A percentile compares a stretch with the other conserved stretches of the same genome.
These are phyloP conservation scores for Canavalia ensiformis DNA, from an alignment of 306 rosid genomes.

Conservation along the genomic window DNA sequence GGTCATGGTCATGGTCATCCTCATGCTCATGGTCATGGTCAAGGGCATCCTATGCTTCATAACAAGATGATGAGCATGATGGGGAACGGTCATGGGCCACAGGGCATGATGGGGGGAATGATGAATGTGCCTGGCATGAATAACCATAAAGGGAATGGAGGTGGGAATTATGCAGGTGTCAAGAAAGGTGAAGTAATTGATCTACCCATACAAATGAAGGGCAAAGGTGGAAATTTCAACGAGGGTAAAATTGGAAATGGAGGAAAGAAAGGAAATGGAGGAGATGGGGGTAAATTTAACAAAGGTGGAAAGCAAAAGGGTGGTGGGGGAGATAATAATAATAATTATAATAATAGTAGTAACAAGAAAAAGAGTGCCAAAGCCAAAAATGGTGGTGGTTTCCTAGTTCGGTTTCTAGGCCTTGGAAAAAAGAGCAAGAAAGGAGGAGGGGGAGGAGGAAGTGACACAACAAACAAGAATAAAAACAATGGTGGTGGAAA, in stretches of 20 bases:
- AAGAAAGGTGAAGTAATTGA: constrained; percentile 84
- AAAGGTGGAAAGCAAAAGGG: constrained; percentile 65
- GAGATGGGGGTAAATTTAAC: constrained; percentile 58
- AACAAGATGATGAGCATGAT: constrained; percentile 55
- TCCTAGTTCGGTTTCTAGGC: constrained; percentile 60
- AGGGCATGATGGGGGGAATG: constrained; percentile 61
- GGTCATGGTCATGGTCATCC: constrained; percentile 60
- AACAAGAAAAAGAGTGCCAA: constrained; percentile 53
- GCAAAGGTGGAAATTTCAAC: constrained; percentile 60
- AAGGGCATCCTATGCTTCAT: constrained; percentile 59
- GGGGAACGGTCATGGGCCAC: constrained; percentile 65
- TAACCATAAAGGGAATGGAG: constrained; percentile 60
- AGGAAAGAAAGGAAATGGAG: constrained; percentile 52
- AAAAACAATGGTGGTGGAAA: constrained; percentile 54
- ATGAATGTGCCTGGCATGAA: constrained; percentile 64
- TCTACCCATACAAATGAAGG: constrained; percentile 64
- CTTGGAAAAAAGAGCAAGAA: constrained; percentile 69
- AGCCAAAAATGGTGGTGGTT: constrained; percentile 60
- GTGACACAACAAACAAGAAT: constrained; percentile 39
- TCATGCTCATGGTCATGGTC: constrained; percentile 53
- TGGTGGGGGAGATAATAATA: constrained; percentile 48
- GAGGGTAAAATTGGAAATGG: constrained; percentile 63
- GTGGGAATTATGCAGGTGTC: constrained; percentile 51
- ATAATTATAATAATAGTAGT: constrained; percentile 10
- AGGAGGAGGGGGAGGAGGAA: constrained; percentile 47